A percentile compares a stretch with the other conserved stretches of the same genome.
Conservation (phyloP, 495 filamentous ascomycete genomes). For the Staphylotrichum tortipilum region DNA sequence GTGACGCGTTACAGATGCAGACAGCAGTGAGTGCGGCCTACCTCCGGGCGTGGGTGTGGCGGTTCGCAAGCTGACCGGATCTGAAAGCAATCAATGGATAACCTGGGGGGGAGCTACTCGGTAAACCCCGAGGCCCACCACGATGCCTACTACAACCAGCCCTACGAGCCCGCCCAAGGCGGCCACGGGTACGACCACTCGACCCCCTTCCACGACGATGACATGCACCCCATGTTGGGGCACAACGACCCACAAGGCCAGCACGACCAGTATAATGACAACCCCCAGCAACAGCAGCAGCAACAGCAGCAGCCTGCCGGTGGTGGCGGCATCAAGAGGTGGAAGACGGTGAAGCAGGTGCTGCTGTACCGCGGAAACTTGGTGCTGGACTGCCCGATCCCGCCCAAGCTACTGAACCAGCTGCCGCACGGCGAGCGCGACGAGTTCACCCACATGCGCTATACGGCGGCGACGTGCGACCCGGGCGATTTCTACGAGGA, state of each 20-base stretch:
- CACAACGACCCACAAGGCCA: slow-evolving; percentile 37
- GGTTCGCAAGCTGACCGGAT: slow-evolving; percentile 6
- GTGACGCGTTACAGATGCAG: slow-evolving; percentile 61
- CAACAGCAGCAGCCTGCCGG: slow-evolving; percentile 92
- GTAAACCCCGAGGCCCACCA: slow-evolving; percentile 77
- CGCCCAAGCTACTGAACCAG: slow-evolving; percentile 76
- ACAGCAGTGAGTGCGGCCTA: slow-evolving; percentile 51
- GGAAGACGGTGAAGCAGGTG: slow-evolving; percentile 98
- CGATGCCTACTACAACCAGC: slow-evolving; percentile 75
- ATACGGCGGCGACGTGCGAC: slow-evolving; percentile 94
- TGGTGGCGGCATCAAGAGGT: slow-evolving; percentile 79
- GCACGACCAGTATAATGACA: slow-evolving; percentile 42
- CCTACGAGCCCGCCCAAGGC: slow-evolving; percentile 61
- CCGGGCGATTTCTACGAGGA: slow-evolving; percentile 77
- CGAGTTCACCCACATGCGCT: slow-evolving; percentile 98
- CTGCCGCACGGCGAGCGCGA: slow-evolving; percentile 85
- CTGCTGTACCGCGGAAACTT: slow-evolving; percentile 94
- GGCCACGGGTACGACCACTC: slow-evolving; percentile 42
- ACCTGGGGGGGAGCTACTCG: slow-evolving; percentile 61
- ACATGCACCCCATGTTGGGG: slow-evolving; percentile 42
- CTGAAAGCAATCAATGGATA: slow-evolving; percentile 68
- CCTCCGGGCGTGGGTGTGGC: neutral
- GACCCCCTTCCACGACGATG: slow-evolving; percentile 31
- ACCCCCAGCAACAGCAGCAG: slow-evolving; percentile 33
- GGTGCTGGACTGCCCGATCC: slow-evolving; percentile 94